A percentile compares a stretch with the other conserved stretches of the same genome.
These are phyloP conservation scores for Eutrema yunnanense DNA, from an alignment of 345 rosid genomes.

Conservation along the genomic window DNA sequence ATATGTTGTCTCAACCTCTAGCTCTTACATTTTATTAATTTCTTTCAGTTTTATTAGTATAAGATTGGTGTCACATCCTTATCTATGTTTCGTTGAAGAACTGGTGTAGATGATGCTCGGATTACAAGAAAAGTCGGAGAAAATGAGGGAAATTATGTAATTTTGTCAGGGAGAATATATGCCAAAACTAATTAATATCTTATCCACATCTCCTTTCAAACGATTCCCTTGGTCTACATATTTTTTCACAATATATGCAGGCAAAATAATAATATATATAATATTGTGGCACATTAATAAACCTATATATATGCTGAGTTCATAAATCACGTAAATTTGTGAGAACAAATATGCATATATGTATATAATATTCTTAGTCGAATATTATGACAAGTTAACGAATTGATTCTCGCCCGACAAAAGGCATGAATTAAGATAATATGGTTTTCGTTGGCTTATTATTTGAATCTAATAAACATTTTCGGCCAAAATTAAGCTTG, in stretches of 20 bases:
- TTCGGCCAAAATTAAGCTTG: neutral
- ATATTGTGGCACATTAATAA: neutral
- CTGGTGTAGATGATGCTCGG: constrained; percentile 16
- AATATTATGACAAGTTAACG: constrained; percentile 19
- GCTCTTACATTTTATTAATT: neutral
- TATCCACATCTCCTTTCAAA: constrained; percentile 19
- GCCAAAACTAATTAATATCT: constrained; percentile 28
- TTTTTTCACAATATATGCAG: neutral
- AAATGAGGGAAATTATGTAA: constrained; percentile 13
- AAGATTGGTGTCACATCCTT: constrained; percentile 18
- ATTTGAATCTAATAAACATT: neutral
- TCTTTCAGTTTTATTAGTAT: neutral
- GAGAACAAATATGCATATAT: neutral
- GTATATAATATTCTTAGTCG: neutral
- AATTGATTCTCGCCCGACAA: constrained; percentile 21
- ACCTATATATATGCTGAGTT: neutral
- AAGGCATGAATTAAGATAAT: constrained; percentile 10
- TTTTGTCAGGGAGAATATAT: constrained; percentile 21
- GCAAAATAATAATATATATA: neutral
- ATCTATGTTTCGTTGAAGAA: constrained; percentile 8
- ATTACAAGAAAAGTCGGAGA: constrained; percentile 7
- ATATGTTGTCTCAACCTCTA: neutral
- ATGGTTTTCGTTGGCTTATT: constrained; percentile 8
- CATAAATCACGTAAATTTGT: neutral
- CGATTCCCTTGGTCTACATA: constrained; percentile 17